Percentiles rank a stretch among this genome's conserved stretches.
Evolutionary conservation across 208 protist genomes (phyloP).

Genomic region (Leishmania amazonensis): DNA sequence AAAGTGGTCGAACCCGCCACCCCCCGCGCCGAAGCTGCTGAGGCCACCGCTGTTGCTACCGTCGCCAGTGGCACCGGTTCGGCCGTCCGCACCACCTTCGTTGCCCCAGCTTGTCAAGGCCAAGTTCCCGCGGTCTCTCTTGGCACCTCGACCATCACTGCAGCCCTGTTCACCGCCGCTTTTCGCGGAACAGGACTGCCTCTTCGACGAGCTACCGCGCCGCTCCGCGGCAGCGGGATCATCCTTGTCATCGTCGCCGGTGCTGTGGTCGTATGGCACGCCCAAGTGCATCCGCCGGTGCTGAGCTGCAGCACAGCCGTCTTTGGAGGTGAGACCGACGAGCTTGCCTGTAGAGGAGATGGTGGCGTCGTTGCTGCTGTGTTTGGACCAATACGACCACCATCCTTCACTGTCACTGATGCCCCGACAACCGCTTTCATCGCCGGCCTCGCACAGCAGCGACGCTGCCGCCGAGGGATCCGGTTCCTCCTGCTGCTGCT

Average conservation of each 20-base stretch:
- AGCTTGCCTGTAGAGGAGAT: slow-evolving; percentile 8
- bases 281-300: neutral
- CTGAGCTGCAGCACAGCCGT: neutral
- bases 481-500: slow-evolving; percentile 11
- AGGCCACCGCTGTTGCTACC: neutral
- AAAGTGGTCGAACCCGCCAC: slow-evolving; percentile 37
- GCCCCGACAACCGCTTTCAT: neutral
- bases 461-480: neutral
- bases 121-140: neutral
- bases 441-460: neutral
- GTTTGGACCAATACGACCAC: neutral
- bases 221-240: neutral
- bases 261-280: neutral
- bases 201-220: neutral
- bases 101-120: neutral
- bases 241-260: neutral
- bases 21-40: neutral
- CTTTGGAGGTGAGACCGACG: slow-evolving; percentile 28
- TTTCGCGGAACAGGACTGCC: neutral
- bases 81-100: neutral
- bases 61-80: neutral
- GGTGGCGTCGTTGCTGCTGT: neutral
- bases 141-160: neutral
- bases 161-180: neutral
- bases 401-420: neutral